These are phyloP conservation scores for Nissolia schottii DNA, from an alignment of 306 rosid species.

Conservation along the genomic window DNA sequence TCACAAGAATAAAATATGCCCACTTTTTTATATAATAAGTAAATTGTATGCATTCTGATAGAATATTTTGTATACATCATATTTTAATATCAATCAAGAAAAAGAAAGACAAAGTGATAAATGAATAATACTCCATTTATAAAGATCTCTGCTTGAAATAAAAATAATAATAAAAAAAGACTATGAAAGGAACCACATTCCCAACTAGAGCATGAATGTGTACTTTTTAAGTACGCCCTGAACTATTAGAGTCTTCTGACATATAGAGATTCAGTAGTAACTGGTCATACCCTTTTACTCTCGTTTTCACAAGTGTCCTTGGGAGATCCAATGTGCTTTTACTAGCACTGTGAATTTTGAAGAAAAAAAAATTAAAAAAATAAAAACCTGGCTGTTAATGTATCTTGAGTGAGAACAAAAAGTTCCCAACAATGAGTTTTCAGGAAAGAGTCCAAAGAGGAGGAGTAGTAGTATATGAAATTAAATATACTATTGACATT, in stretches of 20 bases:
- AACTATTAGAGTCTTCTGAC: slow-evolving; percentile 28
- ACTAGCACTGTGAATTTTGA: slow-evolving; percentile 19
- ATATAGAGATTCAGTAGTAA: slow-evolving; percentile 18
- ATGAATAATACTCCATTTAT: not conserved
- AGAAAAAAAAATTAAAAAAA: too few species aligned
- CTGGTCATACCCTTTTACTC: slow-evolving; percentile 2
- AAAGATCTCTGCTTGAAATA: not conserved
- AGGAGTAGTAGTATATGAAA: not conserved
- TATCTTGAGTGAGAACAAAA: slow-evolving; percentile 31
- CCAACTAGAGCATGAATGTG: not conserved
- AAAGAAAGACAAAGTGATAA: not conserved
- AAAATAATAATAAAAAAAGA: not conserved
- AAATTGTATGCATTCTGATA: not conserved
- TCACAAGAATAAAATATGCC: not conserved
- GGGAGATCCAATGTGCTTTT: slow-evolving; percentile 26
- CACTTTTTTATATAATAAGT: too few species aligned
- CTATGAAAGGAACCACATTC: not conserved
- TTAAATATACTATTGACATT: slow-evolving; percentile 40
- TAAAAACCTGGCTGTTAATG: slow-evolving; percentile 20
- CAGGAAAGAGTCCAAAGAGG: slow-evolving; percentile 50
- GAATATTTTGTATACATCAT: not conserved
- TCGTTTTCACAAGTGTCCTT: slow-evolving; percentile 29
- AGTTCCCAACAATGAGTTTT: slow-evolving; percentile 43
- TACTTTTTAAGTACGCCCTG: slow-evolving; percentile 25
- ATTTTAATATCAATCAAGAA: not conserved